A percentile compares a stretch with the other conserved stretches of the same genome.
Evolutionary conservation across 805 yeast species (phyloP).

Genomic region (Starmerella bombi): DNA sequence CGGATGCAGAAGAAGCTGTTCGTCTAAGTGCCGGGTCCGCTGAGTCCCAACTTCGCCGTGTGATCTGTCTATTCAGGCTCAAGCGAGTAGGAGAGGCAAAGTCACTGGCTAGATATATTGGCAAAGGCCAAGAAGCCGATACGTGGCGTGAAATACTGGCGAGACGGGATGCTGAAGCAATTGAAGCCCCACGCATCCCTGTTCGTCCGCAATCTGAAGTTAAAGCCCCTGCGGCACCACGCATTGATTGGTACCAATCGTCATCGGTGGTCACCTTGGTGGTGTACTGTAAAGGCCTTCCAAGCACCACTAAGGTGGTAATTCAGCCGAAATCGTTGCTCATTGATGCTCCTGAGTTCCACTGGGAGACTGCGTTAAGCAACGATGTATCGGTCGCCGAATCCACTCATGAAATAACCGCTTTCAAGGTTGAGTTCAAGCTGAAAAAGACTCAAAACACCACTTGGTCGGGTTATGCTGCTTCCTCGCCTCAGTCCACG

Average conservation of each 20-base stretch:
- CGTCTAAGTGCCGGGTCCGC: constrained; percentile 9
- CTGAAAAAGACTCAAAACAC: constrained; percentile 35
- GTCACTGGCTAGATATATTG: constrained; percentile 13
- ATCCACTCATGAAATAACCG: constrained; percentile 40
- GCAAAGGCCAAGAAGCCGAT: constrained; percentile 10
- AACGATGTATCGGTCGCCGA: constrained; percentile 37
- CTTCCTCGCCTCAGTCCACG: neutral
- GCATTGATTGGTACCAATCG: constrained; percentile 64
- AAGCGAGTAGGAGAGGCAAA: constrained; percentile 22
- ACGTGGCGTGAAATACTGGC: constrained; percentile 11
- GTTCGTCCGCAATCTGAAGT: neutral
- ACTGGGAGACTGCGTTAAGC: constrained; percentile 44
- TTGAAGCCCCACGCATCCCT: constrained; percentile 10
- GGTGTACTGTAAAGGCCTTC: constrained; percentile 53
- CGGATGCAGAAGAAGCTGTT: constrained; percentile 22
- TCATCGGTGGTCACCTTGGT: constrained; percentile 45
- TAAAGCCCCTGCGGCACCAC: constrained; percentile 4
- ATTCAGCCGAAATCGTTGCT: constrained; percentile 9
- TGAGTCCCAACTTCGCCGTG: constrained; percentile 27
- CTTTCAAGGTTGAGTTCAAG: constrained; percentile 64
- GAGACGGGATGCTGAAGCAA: constrained; percentile 1
- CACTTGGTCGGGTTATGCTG: constrained; percentile 4
- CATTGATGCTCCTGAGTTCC: constrained; percentile 20
- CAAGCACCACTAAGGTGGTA: constrained; percentile 35
- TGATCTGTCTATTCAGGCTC: constrained; percentile 22